These are phyloP conservation scores for Aspergillus chevalieri DNA, from an alignment of 2,329 filamentous ascomycete genomes.

Conservation along the genomic window DNA sequence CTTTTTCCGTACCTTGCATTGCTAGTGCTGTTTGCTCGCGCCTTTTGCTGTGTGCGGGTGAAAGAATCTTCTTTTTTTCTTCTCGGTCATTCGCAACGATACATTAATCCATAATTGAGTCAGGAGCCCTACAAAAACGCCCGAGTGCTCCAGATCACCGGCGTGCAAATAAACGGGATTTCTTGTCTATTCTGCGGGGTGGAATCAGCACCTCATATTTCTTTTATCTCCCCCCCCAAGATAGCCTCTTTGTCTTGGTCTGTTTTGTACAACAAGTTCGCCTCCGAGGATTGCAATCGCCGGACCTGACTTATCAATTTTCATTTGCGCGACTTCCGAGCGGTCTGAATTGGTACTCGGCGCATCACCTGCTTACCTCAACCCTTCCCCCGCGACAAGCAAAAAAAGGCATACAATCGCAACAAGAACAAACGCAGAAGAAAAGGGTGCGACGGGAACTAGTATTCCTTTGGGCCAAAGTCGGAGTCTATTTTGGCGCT, in stretches of 20 bases:
- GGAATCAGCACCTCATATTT: too few species aligned
- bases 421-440: not conserved
- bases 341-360: not conserved
- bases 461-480: not conserved
- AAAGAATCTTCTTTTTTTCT: too few species aligned
- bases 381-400: not conserved
- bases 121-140: too few species aligned
- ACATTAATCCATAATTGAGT: too few species aligned
- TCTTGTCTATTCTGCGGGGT: too few species aligned
- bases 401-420: not conserved
- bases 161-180: too few species aligned
- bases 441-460: not conserved
- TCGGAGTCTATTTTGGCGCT: not conserved
- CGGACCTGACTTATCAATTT: not conserved
- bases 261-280: too few species aligned
- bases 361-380: not conserved
- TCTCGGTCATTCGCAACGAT: too few species aligned
- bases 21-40: conserved; percentile 13
- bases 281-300: too few species aligned
- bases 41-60: not conserved
- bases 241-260: too few species aligned
- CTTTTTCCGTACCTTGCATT: conserved; percentile 20
- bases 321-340: conserved; percentile 1
- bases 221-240: too few species aligned
- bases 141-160: too few species aligned